Base-by-base conservation (phyloP, 177 flowering plant genomes). In the Vitis hybrid region DNA sequence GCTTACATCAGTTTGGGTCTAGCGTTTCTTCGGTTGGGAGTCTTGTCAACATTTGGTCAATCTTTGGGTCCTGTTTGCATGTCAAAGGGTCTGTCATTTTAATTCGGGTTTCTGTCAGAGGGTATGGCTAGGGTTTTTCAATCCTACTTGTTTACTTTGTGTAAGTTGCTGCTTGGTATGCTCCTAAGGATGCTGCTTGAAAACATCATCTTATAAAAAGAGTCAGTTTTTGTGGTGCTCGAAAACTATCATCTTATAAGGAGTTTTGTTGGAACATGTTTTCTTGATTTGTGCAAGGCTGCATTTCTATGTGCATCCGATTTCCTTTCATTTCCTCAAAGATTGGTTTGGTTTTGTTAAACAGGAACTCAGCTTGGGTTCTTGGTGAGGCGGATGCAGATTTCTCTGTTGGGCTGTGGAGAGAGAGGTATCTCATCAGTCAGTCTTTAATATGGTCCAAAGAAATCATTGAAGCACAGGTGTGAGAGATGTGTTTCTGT, bases 1-100 rank as follows among this genome's bases (percentile, higher is more conserved):
- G 73, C 27, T 54, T 46, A 64, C 56, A n/a, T 59, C 52, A 62
- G 72, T 62, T 3, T 49, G 68, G 75, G 70, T 62, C 48, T 61
- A 19, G 54, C 13, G 19, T 70, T 12, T 55, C 16, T 68, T 10
- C 40, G 40, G 64, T 68, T 57, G 59, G 59, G 62, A 60, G 74
- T 72, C 56, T 72, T 48, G 70, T 64, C 58, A 24, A 55, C 46
- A 46, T 57, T 60, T 66, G 68, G 59, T 69, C 52, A 56, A 66
- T 52, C 71, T 62, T 48, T 12, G 46, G 52, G 68, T 67, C 64
- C 3, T 64, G 56, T 74, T 74, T 78, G 63, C 68, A 32, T 66
- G 62, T 69, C 14, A 66, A 66, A 65, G 66, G 63, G 61, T 40
- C 48, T 68, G 64, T 46, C 61, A 35, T 73, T 52, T 50, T 32